Evolutionary conservation across 2,329 filamentous ascomycete species (phyloP).

Genomic region (Colletotrichum sansevieriae): DNA sequence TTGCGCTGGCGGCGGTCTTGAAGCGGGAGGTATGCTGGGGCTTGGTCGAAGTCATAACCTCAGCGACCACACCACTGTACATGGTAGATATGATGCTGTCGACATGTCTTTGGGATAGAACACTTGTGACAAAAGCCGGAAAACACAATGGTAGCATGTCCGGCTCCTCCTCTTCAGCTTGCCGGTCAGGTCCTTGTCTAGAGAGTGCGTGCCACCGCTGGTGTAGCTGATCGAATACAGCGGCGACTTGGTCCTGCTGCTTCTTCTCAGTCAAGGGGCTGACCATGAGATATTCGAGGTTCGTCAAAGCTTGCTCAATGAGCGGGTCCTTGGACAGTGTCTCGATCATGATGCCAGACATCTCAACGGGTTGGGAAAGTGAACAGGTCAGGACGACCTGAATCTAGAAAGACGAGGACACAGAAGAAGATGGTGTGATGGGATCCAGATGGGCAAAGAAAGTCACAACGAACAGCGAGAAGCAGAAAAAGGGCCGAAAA

Average conservation of each 20-base stretch:
- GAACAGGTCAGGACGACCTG: background rate
- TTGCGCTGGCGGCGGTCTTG: background rate
- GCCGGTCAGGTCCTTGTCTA: background rate
- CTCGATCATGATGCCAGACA: too few species aligned
- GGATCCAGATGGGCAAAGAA: background rate
- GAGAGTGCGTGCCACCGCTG: background rate
- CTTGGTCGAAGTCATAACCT: background rate
- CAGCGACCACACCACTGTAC: background rate
- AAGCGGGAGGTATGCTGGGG: background rate
- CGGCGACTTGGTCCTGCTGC: background rate
- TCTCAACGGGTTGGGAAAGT: too few species aligned
- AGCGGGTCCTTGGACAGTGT: background rate
- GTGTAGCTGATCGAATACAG: background rate
- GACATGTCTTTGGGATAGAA: background rate
- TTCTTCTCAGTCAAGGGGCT: background rate
- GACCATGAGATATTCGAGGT: background rate
- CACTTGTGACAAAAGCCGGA: background rate
- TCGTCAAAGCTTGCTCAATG: background rate
- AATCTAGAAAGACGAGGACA: background rate
- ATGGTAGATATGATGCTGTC: background rate
- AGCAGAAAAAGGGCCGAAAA: background rate
- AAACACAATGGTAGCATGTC: background rate
- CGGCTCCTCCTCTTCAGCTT: background rate
- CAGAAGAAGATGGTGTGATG: background rate
- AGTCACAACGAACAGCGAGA: background rate